phyloP scores from a whole-genome alignment of 176 grass and related monocot genomes.

The Cenchrus fungigraminus region DNA sequence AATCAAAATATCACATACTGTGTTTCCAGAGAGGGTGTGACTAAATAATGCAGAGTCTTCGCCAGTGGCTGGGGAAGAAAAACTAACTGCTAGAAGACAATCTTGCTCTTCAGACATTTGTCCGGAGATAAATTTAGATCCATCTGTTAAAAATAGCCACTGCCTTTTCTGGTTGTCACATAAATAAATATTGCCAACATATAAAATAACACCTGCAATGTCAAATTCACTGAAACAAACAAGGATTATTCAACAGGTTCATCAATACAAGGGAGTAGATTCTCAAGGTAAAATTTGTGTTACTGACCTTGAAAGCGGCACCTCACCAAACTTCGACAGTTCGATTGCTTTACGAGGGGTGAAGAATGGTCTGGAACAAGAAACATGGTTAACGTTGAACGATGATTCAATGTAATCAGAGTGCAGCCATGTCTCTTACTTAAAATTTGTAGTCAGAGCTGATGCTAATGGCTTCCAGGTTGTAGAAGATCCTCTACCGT shows the following conservation, averaged over 20 bases:
- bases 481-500: constrained; percentile 81
- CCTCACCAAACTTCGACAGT: constrained; percentile 73
- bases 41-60: constrained; percentile 73
- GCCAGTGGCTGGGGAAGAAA: constrained; percentile 54
- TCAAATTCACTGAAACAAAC: constrained; percentile 87
- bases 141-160: constrained; percentile 91
- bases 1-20: constrained; percentile 57
- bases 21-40: constrained; percentile 60
- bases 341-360: constrained; percentile 70
- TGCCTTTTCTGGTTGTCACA: constrained; percentile 76
- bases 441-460: constrained; percentile 62
- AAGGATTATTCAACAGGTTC: constrained; percentile 29
- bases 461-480: constrained; percentile 67
- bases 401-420: background rate
- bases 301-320: constrained; percentile 82
- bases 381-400: constrained; percentile 33
- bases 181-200: constrained; percentile 76
- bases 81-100: constrained; percentile 74
- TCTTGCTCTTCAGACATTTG: constrained; percentile 50
- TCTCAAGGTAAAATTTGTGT: constrained; percentile 18
- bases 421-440: constrained; percentile 59
- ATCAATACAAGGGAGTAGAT: constrained; percentile 17
- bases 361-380: constrained; percentile 76
- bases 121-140: constrained; percentile 53
- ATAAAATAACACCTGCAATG: constrained; percentile 74